phyloP scores from a whole-genome alignment of 2,329 filamentous ascomycete species.

The Colletotrichum musicola region DNA sequence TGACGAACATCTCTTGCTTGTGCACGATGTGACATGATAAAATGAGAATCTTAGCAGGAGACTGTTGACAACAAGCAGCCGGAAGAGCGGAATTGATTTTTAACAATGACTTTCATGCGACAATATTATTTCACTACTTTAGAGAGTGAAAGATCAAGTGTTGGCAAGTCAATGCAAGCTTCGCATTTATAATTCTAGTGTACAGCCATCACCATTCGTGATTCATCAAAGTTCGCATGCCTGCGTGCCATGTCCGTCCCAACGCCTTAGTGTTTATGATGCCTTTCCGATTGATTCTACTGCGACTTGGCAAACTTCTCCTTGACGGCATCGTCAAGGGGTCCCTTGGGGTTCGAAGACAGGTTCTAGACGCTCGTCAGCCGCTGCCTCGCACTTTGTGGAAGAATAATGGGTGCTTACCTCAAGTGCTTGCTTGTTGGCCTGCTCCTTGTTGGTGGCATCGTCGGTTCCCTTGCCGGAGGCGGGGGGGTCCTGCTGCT shows the following conservation, averaged over 20 bases:
- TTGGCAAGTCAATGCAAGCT: background rate
- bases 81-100: too few species aligned
- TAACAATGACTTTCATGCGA: too few species aligned
- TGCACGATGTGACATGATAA: too few species aligned
- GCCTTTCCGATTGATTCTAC: background rate
- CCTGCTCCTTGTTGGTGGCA: constrained; percentile 64
- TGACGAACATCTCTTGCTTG: too few species aligned
- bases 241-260: constrained; percentile 3
- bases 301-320: constrained; percentile 70
- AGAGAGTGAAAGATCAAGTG: background rate
- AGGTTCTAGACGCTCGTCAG: constrained; percentile 57
- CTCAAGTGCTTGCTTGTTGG: constrained; percentile 64
- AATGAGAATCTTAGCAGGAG: too few species aligned
- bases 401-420: constrained; percentile 50
- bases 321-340: constrained; percentile 71
- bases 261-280: constrained; percentile 21
- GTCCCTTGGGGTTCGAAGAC: constrained; percentile 74
- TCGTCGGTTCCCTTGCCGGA: constrained; percentile 70
- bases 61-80: too few species aligned
- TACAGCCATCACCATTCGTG: constrained; percentile 29
- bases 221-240: constrained; percentile 11
- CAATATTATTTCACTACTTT: too few species aligned
- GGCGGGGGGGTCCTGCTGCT: constrained; percentile 71
- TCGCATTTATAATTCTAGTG: background rate
- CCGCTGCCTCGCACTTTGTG: background rate